Base-by-base conservation (phyloP, 192 early-diverging fungal genomes). In the Coemansia sp. region DNA sequence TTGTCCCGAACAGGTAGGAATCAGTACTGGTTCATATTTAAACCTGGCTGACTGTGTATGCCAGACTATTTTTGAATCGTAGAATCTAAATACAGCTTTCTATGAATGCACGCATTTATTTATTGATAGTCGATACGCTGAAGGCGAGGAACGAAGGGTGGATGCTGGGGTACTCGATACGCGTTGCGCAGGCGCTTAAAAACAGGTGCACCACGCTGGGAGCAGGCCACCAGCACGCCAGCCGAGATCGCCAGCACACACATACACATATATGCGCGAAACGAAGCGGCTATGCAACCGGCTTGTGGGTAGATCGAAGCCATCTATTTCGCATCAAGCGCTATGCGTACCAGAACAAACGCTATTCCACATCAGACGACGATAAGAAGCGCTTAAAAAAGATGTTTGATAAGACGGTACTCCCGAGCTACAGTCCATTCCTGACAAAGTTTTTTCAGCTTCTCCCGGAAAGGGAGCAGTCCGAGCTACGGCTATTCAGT, bases 401-500 rank as follows among this genome's bases (percentile, higher is more conserved):
- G 14, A 5, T n/a, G 12, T 45, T 45, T 45, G 43, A 45, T 56
- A 71, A 59, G 55, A 23, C 57, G 1, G 29, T 80, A 38, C 57
- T 68, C 48, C 65, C 58, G 17, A 61, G 72, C 16, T 59, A 62
- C 61, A 71, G 69, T 47, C 65, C 65, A 29, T 80, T 59, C 22
- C 62, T 80, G 47, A 64, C 72, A 65, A 80, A 80, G 41, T 71
- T 68, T 41, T 64, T 47, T 43, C 69, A 68, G 41, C 65, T 80
- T 19, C 64, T 80, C 23, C 68, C 77, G 1, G 53, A 52, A 12
- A 45, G 29, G 10, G 62, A 80, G 17, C 72, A 74, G 58, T 12
- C 52, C 3, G 38, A 51, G 59, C 59, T 80, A 38, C 71, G 50
- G 47, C 31, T 51, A 26, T 80, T 71, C 48, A 74, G 72, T 49